These are phyloP conservation scores for Monosporascus sp. DNA, from an alignment of 2,329 filamentous ascomycete genomes.

Conservation along the genomic window DNA sequence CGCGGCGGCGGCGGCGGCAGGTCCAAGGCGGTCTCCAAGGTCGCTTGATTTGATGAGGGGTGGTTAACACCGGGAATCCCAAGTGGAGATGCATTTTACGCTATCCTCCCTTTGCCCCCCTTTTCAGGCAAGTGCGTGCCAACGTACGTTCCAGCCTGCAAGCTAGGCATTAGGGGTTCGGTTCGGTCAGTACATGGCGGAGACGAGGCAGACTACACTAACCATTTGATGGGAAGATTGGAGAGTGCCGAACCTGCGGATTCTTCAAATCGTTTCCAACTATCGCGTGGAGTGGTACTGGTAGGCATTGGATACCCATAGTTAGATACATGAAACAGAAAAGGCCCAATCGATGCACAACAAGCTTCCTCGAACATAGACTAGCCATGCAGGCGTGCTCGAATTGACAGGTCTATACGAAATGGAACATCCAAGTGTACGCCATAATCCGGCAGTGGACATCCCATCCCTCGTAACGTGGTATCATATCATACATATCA, in stretches of 20 bases:
- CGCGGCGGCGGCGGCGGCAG: constrained; percentile 2
- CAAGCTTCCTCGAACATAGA: too few species aligned
- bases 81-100: constrained; percentile 19
- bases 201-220: constrained; percentile 14
- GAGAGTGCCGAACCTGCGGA: background rate
- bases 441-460: too few species aligned
- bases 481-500: background rate
- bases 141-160: constrained; percentile 9
- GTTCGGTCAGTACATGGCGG: constrained; percentile 9
- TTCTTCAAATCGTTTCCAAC: too few species aligned
- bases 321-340: too few species aligned
- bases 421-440: too few species aligned
- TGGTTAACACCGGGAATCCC: constrained; percentile 19
- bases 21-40: constrained; percentile 12
- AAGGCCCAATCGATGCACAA: too few species aligned
- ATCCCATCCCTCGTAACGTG: background rate
- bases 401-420: too few species aligned
- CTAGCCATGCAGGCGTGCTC: too few species aligned
- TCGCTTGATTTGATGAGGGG: constrained; percentile 15
- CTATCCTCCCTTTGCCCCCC: background rate
- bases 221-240: constrained; percentile 8
- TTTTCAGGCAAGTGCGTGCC: background rate
- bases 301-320: too few species aligned
- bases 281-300: too few species aligned
- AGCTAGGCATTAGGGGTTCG: constrained; percentile 17